Base-by-base conservation (phyloP, 352 stramenopile species). In the Phytophthora ramorum region DNA sequence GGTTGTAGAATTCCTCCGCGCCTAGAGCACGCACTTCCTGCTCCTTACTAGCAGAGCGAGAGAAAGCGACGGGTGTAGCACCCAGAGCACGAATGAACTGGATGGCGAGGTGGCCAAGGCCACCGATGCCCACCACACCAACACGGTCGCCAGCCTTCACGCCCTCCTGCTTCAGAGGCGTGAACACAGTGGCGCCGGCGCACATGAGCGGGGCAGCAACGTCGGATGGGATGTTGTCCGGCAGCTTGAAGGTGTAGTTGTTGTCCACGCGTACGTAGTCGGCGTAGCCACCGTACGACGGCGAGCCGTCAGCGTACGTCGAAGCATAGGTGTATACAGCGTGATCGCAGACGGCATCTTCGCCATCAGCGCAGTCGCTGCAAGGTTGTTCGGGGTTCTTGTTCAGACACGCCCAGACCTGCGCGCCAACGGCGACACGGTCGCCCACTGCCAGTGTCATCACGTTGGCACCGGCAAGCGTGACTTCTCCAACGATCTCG, bases 251-350 rank as follows among this genome's bases (percentile, higher is more conserved):
- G 9, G 34, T 10, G 34, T n/a, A 40, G 34, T 40, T 40, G 34
- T 40, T 40, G 8, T 40, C 34, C 34, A 40, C 34, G 34, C 34
- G 34, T 7, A 40, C 4, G 34, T 40, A 40, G 34, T 40, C 34
- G 9, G 34, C 34, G 3, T n/a, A 40, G 4, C 34, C 34, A 40
- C 34, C 34, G 3, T 40, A 10, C 16, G 13, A 10, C 9, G 8
- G 34, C 30, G 30, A 40, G 34, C 34, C 34, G 13, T 40, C 34
- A 7, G 13, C 16, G 34, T 40, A 40, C 34, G 34, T 40, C 16
- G 34, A 40, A 44, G 75, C 70, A 74, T 89, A n/a, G 34, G 34
- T 40, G 34, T n/a, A 40, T 7, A 40, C 34, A 16, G 8, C 16
- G 8, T 40, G 34, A 10, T 40, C 34, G 34, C 34, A 40, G 8